Percentiles rank a stretch among this genome's conserved stretches.
Evolutionary conservation across 768 basidiomycete genomes (phyloP).

Genomic region (Xerocomellus amylosporus): DNA sequence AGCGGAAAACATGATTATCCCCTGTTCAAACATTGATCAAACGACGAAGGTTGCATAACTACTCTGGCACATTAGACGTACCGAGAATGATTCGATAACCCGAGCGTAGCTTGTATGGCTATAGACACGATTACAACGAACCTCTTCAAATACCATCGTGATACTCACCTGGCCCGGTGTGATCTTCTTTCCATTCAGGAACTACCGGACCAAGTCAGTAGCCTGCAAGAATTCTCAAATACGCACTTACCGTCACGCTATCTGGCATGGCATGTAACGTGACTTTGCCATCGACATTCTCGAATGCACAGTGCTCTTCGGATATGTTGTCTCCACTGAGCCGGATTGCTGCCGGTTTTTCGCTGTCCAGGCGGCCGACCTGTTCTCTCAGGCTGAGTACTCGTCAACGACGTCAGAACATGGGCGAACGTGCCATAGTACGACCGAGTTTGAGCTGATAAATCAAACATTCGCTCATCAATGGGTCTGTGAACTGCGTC

Average conservation of each 20-base stretch:
- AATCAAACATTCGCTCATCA: conserved; percentile 94
- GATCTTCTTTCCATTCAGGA: conserved; percentile 92
- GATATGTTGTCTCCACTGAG: conserved; percentile 90
- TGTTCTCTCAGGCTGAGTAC: conserved; percentile 31
- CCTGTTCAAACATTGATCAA: conserved; percentile 44
- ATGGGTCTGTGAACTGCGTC: conserved; percentile 59
- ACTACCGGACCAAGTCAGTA: conserved; percentile 43
- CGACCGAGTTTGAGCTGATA: conserved; percentile 88
- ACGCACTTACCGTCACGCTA: conserved; percentile 70
- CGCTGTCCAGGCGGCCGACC: conserved; percentile 87
- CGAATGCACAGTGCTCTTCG: conserved; percentile 90
- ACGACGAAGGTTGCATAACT: background rate
- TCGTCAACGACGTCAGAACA: conserved; percentile 1
- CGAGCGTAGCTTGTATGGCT: conserved; percentile 83
- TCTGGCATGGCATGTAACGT: conserved; percentile 74
- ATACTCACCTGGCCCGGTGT: conserved; percentile 64
- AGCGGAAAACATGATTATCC: conserved; percentile 96
- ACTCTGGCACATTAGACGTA: conserved; percentile 32
- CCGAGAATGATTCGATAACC: conserved; percentile 97
- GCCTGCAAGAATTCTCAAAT: background rate
- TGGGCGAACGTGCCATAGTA: conserved; percentile 55
- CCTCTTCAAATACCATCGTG: background rate
- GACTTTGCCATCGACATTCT: conserved; percentile 83
- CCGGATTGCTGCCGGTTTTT: conserved; percentile 80
- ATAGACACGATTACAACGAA: conserved; percentile 15